A percentile compares a stretch with the other conserved stretches of the same genome.
phyloP scores from a whole-genome alignment of 148 eudicot species.

The Fagopyrum esculentum region DNA sequence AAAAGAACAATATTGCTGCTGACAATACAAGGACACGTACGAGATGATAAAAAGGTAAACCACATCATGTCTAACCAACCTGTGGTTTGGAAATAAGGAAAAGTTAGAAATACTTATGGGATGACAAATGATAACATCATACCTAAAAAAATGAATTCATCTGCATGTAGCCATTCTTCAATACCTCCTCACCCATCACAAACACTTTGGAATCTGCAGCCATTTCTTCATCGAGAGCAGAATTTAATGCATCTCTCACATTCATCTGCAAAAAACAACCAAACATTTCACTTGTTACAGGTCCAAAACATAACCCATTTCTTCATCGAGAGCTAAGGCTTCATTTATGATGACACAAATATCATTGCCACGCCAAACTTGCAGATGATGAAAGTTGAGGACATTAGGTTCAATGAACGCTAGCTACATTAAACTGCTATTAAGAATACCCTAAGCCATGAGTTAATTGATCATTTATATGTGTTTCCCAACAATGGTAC shows the following conservation, averaged over 20 bases:
- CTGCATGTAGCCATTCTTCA: not conserved
- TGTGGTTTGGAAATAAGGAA: slow-evolving; percentile 16
- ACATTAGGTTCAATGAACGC: not conserved
- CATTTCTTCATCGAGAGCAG: slow-evolving; percentile 90
- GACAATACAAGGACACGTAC: not conserved
- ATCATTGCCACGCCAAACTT: not conserved
- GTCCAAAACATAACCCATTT: not conserved
- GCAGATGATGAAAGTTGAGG: not conserved
- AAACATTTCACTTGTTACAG: not conserved
- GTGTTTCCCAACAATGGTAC: not conserved
- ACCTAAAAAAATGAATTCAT: not conserved
- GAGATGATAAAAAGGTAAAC: not conserved
- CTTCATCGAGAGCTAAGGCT: not conserved
- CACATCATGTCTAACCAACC: slow-evolving; percentile 41
- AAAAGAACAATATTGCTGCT: not conserved
- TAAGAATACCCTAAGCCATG: not conserved
- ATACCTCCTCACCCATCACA: slow-evolving; percentile 88
- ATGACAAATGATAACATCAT: slow-evolving; percentile 10
- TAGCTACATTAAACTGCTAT: too few species aligned
- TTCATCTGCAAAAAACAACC: slow-evolving; percentile 35
- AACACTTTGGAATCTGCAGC: slow-evolving; percentile 63
- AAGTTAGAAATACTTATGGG: not conserved
- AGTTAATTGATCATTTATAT: not conserved
- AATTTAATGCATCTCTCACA: slow-evolving; percentile 74
- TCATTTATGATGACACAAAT: not conserved